phyloP scores from a whole-genome alignment of 2,329 filamentous ascomycete genomes.

The Penicillium verrucosum region DNA sequence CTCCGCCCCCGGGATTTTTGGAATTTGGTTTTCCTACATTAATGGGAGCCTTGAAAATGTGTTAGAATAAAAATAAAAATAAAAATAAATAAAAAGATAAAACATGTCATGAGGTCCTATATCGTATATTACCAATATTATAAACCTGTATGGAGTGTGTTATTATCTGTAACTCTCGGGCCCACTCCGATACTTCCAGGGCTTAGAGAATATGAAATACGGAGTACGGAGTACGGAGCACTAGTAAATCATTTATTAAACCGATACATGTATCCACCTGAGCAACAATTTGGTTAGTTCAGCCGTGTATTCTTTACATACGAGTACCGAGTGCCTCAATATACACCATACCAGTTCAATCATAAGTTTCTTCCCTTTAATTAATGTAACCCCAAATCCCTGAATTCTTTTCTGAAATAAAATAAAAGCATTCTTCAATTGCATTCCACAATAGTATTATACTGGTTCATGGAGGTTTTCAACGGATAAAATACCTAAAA shows the following conservation, averaged over 20 bases:
- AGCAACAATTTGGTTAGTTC: not conserved
- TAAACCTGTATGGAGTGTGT: not conserved
- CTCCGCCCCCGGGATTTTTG: conserved; percentile 11
- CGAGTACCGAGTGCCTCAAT: not conserved
- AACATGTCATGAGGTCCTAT: conserved; percentile 1
- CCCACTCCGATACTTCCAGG: conserved; percentile 2
- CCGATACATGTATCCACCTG: not conserved
- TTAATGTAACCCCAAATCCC: not conserved
- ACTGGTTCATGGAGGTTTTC: not conserved
- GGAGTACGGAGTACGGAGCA: too few species aligned
- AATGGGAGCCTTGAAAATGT: not conserved
- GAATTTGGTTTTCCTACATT: not conserved
- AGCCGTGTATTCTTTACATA: not conserved
- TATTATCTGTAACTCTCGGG: conserved; percentile 2
- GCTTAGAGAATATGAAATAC: not conserved
- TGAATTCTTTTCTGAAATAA: not conserved
- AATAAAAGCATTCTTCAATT: not conserved
- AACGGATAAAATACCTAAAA: not conserved
- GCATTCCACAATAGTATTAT: not conserved
- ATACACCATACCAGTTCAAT: not conserved
- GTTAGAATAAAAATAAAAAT: not conserved
- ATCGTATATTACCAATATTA: not conserved
- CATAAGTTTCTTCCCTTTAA: not conserved
- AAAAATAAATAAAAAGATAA: not conserved
- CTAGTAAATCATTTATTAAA: too few species aligned